phyloP scores from a whole-genome alignment of 805 yeast species.

The Kodamaea kakaduensis region DNA sequence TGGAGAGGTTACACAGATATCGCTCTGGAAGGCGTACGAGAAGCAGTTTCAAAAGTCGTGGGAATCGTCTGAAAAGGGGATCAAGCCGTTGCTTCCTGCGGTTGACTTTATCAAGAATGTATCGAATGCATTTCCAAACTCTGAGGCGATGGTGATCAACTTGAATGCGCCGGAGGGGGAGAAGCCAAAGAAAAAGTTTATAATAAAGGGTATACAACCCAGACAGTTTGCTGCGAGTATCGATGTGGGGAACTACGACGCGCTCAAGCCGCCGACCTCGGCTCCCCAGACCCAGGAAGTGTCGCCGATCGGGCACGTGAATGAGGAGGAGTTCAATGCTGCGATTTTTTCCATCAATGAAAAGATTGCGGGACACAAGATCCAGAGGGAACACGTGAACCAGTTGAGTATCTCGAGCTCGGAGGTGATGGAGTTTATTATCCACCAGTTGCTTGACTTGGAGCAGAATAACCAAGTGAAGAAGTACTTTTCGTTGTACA shows the following conservation, averaged over 20 bases:
- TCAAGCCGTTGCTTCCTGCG: conserved; percentile 67
- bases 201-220: conserved; percentile 93
- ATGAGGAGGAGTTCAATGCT: conserved; percentile 27
- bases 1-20: conserved; percentile 91
- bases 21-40: conserved; percentile 94
- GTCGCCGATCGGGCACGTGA: conserved; percentile 36
- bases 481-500: conserved; percentile 33
- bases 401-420: conserved; percentile 24
- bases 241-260: conserved; percentile 42
- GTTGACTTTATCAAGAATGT: conserved; percentile 96
- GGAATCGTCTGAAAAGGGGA: conserved; percentile 30
- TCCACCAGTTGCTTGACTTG: conserved; percentile 23
- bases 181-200: conserved; percentile 67
- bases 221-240: conserved; percentile 54
- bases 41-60: conserved; percentile 70
- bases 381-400: conserved; percentile 4
- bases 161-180: conserved; percentile 40
- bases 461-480: conserved; percentile 22
- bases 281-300: conserved; percentile 13
- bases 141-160: conserved; percentile 89
- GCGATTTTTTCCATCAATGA: conserved; percentile 23
- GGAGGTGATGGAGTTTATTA: conserved; percentile 32
- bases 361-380: conserved; percentile 17
- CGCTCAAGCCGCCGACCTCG: conserved; percentile 25
- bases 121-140: conserved; percentile 78